Evolutionary conservation across 306 rosid species (phyloP), one percentile per base, ranked within the genome.

Genomic region (Glycine soja): DNA sequence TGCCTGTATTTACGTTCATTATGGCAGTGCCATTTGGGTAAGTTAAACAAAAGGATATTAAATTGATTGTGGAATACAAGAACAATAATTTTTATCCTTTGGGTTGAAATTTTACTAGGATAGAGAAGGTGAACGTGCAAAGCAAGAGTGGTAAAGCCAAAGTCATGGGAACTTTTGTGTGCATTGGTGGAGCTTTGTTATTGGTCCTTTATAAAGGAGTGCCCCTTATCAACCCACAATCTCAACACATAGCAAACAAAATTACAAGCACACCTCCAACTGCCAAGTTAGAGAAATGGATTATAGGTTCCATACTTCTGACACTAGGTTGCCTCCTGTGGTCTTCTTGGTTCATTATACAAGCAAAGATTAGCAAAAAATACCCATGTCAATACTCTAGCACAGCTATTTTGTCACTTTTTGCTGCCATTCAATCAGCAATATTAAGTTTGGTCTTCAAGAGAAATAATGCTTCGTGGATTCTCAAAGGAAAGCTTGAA

Each of bases 261-360:
- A 74, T 18, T 16, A 46, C 56, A 40, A 77, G 30, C 16, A 24
- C 57, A 53, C 34, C 86, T 12, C 45, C 82, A 19, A 8, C 78
- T 15, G 80, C 83, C 13, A 75, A 72, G 78, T 68, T 57, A 53
- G 87, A 80, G 77, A 89, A 80, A 73, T 90, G 97, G 97, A 80
- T 83, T 7, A 7, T 87, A 34, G 97, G 97, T 68, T 89, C 99
- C 15, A 51, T 85, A 36, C 78, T 91, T 57, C 53, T 89, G 76
- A 76, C 86, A 56, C 82, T 79, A 71, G 95, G 93, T 47, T 83
- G 92, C 82, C 18, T 93, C 65, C 45, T 88, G 83, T 95, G 99
- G 99, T 88, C 95, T 10, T 93, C 97, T 30, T 95, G 99, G 99
- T 95, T 93, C 65, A 90, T 95, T 15, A 85, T 93, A 82, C 99